A percentile compares a stretch with the other conserved stretches of the same genome.
These are phyloP conservation scores for Pseudogymnoascus sp. DNA, from an alignment of 2,329 filamentous ascomycete species.

Conservation along the genomic window DNA sequence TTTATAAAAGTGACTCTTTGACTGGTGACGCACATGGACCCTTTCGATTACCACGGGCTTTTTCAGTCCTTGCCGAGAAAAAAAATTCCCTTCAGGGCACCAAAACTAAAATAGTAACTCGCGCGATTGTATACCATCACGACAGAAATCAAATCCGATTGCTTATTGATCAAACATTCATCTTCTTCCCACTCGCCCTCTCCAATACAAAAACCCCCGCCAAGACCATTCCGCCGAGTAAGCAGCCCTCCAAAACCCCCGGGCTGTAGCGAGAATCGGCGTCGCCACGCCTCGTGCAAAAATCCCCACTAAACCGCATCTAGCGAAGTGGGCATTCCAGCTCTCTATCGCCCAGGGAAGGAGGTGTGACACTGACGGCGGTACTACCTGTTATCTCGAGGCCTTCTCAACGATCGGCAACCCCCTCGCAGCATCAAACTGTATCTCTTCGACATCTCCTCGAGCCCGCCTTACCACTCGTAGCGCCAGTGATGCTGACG, in stretches of 20 bases:
- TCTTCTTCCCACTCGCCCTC: background rate
- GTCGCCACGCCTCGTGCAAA: background rate
- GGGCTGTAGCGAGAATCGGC: background rate
- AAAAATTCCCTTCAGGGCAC: background rate
- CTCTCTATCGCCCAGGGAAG: conserved; percentile 7
- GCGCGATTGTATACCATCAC: background rate
- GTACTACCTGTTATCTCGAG: conserved; percentile 3
- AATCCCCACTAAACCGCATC: background rate
- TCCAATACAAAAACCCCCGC: background rate
- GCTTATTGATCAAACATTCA: background rate
- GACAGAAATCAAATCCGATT: background rate
- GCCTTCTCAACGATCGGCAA: background rate
- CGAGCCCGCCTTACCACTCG: background rate
- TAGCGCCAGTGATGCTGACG: background rate
- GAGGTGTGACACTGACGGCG: conserved; percentile 6
- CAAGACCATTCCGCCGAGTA: background rate
- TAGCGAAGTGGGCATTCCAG: conserved; percentile 4
- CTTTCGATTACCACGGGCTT: background rate
- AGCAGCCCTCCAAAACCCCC: background rate
- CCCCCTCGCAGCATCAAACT: background rate
- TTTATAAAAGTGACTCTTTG: background rate
- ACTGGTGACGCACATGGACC: conserved; percentile 4
- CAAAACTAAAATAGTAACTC: background rate
- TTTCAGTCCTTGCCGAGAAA: background rate
- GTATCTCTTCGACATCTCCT: background rate